A percentile compares a stretch with the other conserved stretches of the same genome.
Evolutionary conservation across 1,139 yeast genomes (phyloP).

Genomic region (Pneumocystis wakefieldiae): DNA sequence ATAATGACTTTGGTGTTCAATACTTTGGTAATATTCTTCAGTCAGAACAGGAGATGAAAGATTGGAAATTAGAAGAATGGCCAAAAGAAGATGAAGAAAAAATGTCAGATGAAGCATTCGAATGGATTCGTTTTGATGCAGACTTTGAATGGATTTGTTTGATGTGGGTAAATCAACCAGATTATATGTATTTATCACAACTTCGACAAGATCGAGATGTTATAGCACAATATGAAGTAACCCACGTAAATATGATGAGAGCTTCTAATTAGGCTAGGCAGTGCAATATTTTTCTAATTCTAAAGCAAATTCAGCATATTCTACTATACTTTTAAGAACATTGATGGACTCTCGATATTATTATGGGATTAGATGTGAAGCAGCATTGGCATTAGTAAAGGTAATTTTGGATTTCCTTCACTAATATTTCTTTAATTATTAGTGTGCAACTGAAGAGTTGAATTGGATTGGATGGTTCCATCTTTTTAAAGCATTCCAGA

Average conservation of each 20-base stretch:
- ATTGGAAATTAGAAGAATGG: slow-evolving; percentile 70
- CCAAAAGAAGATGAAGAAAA: slow-evolving; percentile 53
- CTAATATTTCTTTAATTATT: neutral
- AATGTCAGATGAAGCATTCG: slow-evolving; percentile 73
- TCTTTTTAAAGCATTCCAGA: slow-evolving; percentile 53
- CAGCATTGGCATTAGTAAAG: slow-evolving; percentile 62
- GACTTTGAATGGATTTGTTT: slow-evolving; percentile 94
- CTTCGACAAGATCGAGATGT: slow-evolving; percentile 90
- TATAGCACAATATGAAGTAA: slow-evolving; percentile 67
- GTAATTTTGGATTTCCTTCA: neutral
- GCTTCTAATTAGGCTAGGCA: slow-evolving; percentile 26
- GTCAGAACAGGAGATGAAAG: slow-evolving; percentile 40
- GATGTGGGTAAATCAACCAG: slow-evolving; percentile 73
- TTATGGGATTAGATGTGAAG: slow-evolving; percentile 78
- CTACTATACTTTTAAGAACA: slow-evolving; percentile 67
- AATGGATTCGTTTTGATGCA: slow-evolving; percentile 93
- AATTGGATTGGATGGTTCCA: slow-evolving; percentile 60
- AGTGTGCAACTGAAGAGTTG: slow-evolving; percentile 44
- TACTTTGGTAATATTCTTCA: slow-evolving; percentile 70
- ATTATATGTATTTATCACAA: slow-evolving; percentile 88
- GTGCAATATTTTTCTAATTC: slow-evolving; percentile 51
- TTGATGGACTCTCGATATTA: slow-evolving; percentile 72
- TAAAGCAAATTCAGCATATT: slow-evolving; percentile 51
- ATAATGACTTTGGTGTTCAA: slow-evolving; percentile 33
- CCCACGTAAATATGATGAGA: neutral